Base-by-base conservation (phyloP, 192 early-diverging fungal species). In the Linnemannia schmuckeri region DNA sequence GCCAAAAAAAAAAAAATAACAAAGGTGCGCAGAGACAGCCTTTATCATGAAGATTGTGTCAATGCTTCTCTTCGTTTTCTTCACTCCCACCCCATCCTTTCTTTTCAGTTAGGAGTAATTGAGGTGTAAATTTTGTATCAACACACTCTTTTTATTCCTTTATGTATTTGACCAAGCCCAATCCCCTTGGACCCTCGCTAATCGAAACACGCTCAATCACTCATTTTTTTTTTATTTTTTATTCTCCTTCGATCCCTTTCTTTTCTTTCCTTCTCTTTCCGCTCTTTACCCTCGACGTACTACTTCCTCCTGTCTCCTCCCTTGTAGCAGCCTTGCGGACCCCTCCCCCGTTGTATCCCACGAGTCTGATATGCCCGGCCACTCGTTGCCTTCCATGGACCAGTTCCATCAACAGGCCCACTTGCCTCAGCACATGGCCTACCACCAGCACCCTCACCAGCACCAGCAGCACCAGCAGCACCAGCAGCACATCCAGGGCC, bases 321-420 rank as follows among this genome's bases (percentile, higher is more conserved):
- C n/a, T 3, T 49, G 57, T 40, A 76, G 73, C 66, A 82, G 80
- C 74, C 27, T 76, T 18, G 66, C 80, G 38, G 80, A 82, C 70
- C 80, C 80, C 30, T 82, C 80, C 40, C 75, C 80, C 15, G 42
- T 74, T 30, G 46, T 47, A 37, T 37, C 52, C 12, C 74, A 75
- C 68, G 74, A 82, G 15, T 57, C 80, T 40, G 80, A 82, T 71
- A 82, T 82, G 80, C 18, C 73, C 33, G 47, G 79, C 12, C 79
- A 80, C 13, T 63, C 72, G 55, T 27, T 75, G 22, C 72, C 74
- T 6, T 69, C 72, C 44, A 57, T 80, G 30, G 80, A 82, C 75
- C 80, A 66, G 61, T 66, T 66, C 61, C 61, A 66, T 66, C 61
- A 27, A 66, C 61, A 66, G 41, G 4, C 18, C 38, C 20, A n/a